phyloP scores from a whole-genome alignment of 768 basidiomycete species.

The Lyophyllum shimeji region DNA sequence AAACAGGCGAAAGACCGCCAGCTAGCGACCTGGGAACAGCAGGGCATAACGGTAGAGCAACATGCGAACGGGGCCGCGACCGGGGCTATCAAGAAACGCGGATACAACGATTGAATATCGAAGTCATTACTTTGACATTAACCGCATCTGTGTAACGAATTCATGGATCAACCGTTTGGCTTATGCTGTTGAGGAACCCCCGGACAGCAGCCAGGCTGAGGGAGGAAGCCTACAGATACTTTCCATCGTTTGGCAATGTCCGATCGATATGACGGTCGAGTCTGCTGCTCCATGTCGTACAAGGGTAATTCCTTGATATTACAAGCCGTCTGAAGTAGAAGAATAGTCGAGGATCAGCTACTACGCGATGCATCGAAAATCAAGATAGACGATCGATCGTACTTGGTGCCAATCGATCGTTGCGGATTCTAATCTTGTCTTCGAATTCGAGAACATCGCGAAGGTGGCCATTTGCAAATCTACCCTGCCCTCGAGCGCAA shows the following conservation, averaged over 20 bases:
- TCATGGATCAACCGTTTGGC: too few relatives aligned
- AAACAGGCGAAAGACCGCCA: slow-evolving; percentile 74
- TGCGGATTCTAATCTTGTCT: not conserved
- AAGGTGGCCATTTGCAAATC: not conserved
- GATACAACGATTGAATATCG: slow-evolving; percentile 57
- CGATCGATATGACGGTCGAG: too few relatives aligned
- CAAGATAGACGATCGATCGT: slow-evolving; percentile 18
- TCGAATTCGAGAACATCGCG: not conserved
- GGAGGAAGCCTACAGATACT: too few relatives aligned
- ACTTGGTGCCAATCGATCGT: slow-evolving; percentile 10
- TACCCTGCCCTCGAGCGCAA: too few relatives aligned
- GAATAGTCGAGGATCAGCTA: not conserved
- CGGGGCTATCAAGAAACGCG: slow-evolving; percentile 38
- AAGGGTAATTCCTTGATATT: too few relatives aligned
- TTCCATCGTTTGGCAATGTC: too few relatives aligned
- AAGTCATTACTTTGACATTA: not conserved
- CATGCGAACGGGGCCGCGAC: slow-evolving; percentile 27
- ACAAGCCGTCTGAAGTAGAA: not conserved
- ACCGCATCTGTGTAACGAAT: too few relatives aligned
- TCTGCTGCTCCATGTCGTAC: too few relatives aligned
- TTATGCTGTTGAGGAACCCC: too few relatives aligned
- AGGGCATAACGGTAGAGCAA: slow-evolving; percentile 49
- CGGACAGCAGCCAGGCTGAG: too few relatives aligned
- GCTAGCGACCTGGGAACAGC: slow-evolving; percentile 67
- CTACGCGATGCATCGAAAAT: not conserved